These are phyloP conservation scores for Penicillium goetzii DNA, from an alignment of 495 filamentous ascomycete genomes.

Conservation along the genomic window DNA sequence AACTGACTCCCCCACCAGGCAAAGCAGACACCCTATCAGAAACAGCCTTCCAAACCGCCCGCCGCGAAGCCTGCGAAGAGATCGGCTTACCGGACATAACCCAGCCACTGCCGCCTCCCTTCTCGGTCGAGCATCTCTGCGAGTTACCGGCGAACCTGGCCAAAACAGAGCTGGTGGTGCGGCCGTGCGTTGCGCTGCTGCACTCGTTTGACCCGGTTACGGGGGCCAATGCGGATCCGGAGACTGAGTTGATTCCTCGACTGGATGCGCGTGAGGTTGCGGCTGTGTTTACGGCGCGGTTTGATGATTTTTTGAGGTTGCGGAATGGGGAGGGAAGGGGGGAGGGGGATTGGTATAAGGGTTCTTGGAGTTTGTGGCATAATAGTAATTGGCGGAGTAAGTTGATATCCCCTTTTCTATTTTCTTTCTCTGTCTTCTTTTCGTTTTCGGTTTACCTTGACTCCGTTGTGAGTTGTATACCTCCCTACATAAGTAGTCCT, in stretches of 20 bases:
- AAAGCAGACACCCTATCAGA: conserved; percentile 55
- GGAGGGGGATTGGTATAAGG: conserved; percentile 62
- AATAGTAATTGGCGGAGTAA: conserved; percentile 63
- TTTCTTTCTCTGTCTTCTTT: neutral
- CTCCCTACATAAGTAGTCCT: conserved; percentile 1
- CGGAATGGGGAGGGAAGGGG: conserved; percentile 38
- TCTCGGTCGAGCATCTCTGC: conserved; percentile 81
- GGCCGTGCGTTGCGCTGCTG: conserved; percentile 84
- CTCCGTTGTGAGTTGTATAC: neutral
- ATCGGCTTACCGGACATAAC: conserved; percentile 78
- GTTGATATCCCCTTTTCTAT: conserved; percentile 10
- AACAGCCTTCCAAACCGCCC: conserved; percentile 72
- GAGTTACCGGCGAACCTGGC: conserved; percentile 80
- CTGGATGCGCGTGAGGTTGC: conserved; percentile 86
- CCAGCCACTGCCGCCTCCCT: conserved; percentile 65
- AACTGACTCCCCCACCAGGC: conserved; percentile 29
- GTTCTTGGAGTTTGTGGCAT: conserved; percentile 64
- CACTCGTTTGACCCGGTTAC: conserved; percentile 57
- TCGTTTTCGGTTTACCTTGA: neutral
- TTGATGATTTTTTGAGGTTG: conserved; percentile 68
- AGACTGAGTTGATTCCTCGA: conserved; percentile 73
- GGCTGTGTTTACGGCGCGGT: conserved; percentile 85
- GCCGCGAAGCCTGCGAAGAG: conserved; percentile 87
- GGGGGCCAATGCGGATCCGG: conserved; percentile 53
- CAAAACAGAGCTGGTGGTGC: conserved; percentile 77